Conservation (phyloP, 345 rosid species). For the Lepidium africanum region DNA sequence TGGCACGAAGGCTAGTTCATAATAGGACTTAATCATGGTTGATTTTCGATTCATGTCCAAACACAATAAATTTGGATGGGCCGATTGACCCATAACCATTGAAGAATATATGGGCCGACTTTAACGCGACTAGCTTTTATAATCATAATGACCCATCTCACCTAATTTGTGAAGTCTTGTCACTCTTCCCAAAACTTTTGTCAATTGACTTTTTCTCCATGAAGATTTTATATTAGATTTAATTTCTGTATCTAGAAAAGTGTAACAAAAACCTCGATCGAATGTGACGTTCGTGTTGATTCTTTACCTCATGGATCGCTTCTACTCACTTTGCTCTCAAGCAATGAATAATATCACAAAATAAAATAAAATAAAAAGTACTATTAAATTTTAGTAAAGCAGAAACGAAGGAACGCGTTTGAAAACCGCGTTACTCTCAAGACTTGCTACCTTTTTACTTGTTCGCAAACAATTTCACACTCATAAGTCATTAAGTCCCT, state of each 20-base stretch:
- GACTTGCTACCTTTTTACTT: background rate
- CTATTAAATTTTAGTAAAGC: background rate
- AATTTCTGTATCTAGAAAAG: background rate
- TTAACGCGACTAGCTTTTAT: background rate
- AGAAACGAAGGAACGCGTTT: constrained; percentile 1
- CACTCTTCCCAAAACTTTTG: too few species aligned
- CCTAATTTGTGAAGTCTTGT: too few species aligned
- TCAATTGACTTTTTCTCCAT: background rate
- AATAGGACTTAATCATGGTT: too few species aligned
- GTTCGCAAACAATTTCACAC: background rate
- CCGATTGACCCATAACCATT: background rate
- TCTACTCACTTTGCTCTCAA: constrained; percentile 4
- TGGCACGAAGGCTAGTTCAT: too few species aligned
- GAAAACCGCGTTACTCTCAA: constrained; percentile 9
- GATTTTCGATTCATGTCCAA: too few species aligned
- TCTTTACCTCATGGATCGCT: background rate
- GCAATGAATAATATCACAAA: constrained; percentile 2
- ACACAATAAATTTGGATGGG: background rate
- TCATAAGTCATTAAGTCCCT: background rate
- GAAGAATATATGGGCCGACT: background rate
- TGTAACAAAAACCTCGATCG: background rate
- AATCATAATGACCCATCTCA: background rate
- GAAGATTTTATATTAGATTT: background rate
- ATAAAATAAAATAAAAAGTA: background rate
- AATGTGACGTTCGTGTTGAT: constrained; percentile 18